Base-by-base conservation (phyloP, 108 stramenopile species). In the Craspedostauros australis region DNA sequence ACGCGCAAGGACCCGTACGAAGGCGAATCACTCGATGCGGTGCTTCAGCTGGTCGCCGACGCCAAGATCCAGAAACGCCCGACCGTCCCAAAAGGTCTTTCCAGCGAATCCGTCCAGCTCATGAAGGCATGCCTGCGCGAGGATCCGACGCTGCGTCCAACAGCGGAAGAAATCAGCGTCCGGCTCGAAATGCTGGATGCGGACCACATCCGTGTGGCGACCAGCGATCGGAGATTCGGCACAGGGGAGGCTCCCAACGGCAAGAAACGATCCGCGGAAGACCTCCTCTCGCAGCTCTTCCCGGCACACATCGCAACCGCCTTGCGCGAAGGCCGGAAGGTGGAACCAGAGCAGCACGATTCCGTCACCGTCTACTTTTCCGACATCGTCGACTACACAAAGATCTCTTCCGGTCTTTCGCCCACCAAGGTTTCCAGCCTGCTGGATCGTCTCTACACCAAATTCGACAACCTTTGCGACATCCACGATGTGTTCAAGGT, bases 401-500 rank as follows among this genome's bases (percentile, higher is more conserved):
- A 39, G 16, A 63, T 70, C 4, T 57, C 54, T 11, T 1, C 15
- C 5, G 21, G 11, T 1, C 26, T 70, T 2, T 1, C 36, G 0
- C 54, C 68, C 16, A 9, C 1, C 1, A 56, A 70, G 22, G 43
- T 70, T 16, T 49, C 59, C 19, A 21, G 62, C 34, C 29, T 70
- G 47, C 32, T 70, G 34, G 68, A 70, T 39, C 57, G 68, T 11
- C 27, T 63, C 5, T 70, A 70, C 38, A 29, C 4, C 20, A 54
- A 28, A 23, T 63, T 70, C 41, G 68, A 70, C 24, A 54, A 31
- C 4, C 44, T 81, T 9, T 60, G 66, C 9, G 38, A 27, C 14
- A 68, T 68, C 39, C 70, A 82, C 49, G 54, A 68, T 33, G 57
- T 82, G 6, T 82, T 75, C 59, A 82, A 77, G 42, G 69, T 80